A percentile compares a stretch with the other conserved stretches of the same genome.
Conservation (phyloP, 371 early-diverging fungal species). For the Massospora cicadina region DNA sequence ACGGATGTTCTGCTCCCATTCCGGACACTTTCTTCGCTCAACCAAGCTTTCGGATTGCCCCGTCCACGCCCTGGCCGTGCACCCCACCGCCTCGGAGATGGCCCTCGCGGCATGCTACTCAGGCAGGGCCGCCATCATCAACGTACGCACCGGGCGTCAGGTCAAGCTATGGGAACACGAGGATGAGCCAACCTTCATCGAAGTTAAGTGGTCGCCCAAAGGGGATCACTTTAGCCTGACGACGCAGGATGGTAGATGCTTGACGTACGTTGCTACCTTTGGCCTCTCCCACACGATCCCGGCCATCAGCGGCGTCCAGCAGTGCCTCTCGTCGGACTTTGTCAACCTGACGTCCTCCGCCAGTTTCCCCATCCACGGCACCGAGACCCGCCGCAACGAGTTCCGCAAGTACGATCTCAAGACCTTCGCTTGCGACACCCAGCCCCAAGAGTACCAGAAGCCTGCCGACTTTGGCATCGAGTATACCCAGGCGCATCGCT, state of each 20-base stretch:
- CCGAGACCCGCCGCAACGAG: background rate
- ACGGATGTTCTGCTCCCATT: conserved; percentile 1
- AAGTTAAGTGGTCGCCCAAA: background rate
- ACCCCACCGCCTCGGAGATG: background rate
- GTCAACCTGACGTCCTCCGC: background rate
- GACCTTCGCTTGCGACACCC: background rate
- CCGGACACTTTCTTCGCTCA: background rate
- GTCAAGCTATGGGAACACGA: background rate
- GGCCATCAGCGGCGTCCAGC: background rate
- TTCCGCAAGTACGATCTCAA: background rate
- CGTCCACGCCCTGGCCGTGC: background rate
- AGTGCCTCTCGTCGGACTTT: background rate
- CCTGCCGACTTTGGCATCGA: background rate
- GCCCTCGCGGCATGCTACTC: background rate
- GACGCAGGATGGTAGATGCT: background rate
- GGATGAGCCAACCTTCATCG: background rate
- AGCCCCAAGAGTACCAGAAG: background rate
- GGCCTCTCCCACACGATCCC: background rate
- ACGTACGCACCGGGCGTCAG: background rate
- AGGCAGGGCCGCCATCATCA: background rate
- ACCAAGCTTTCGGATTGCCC: background rate
- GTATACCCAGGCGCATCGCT: background rate
- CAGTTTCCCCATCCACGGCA: background rate
- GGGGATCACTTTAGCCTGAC: background rate
- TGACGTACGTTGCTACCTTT: background rate